Conservation (phyloP, 2,329 filamentous ascomycete species). For the Neophaeococcomyces aloes region DNA sequence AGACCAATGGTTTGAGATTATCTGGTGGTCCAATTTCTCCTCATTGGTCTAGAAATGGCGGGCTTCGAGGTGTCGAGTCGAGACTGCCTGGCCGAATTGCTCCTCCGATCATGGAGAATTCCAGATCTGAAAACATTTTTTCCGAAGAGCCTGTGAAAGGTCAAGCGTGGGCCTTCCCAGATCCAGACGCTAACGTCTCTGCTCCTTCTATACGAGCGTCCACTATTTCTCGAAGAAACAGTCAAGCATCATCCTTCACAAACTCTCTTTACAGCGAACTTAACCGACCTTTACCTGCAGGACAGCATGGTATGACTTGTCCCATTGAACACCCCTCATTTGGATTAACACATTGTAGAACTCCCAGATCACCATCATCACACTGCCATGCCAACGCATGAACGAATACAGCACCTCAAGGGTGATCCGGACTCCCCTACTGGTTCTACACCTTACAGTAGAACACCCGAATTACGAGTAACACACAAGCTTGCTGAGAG, state of each 20-base stretch:
- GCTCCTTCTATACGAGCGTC: constrained; percentile 21
- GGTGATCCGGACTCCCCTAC: constrained; percentile 34
- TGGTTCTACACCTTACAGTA: constrained; percentile 37
- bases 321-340: neutral
- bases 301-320: constrained; percentile 35
- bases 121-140: constrained; percentile 40
- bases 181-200: constrained; percentile 31
- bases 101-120: constrained; percentile 40
- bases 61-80: constrained; percentile 26
- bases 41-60: constrained; percentile 25
- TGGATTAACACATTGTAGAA: constrained; percentile 24
- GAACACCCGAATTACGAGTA: constrained; percentile 40
- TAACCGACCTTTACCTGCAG: constrained; percentile 42
- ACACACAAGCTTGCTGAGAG: constrained; percentile 42
- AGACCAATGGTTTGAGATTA: constrained; percentile 28
- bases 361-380: constrained; percentile 20
- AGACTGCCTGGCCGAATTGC: constrained; percentile 37
- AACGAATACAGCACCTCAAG: constrained; percentile 38
- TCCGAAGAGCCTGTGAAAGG: constrained; percentile 40
- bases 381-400: constrained; percentile 28
- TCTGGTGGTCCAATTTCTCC: constrained; percentile 32
- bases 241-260: constrained; percentile 36
- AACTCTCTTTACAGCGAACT: constrained; percentile 42
- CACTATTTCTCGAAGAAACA: constrained; percentile 35
- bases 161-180: constrained; percentile 42